Evolutionary conservation across 345 rosid species (phyloP), one percentile per base, ranked within the genome.

Genomic region (Gossypioides kirkii): DNA sequence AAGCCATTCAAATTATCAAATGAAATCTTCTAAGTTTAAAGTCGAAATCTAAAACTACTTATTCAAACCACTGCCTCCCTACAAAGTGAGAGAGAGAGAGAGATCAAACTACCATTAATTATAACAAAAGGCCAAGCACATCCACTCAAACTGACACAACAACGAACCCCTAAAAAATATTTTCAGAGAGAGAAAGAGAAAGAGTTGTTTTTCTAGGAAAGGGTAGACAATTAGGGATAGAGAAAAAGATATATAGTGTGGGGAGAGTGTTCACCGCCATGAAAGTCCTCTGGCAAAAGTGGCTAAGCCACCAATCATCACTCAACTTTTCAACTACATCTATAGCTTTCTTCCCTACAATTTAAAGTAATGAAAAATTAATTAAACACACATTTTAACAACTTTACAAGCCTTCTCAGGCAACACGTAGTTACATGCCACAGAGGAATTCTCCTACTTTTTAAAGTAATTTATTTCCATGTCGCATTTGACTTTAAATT

Each of bases 31-130:
- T 69, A 80, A 79, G 69, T 41, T 69, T 49, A 62, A 80, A 74
- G 83, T 43, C 77, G 74, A 83, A 76, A 84, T 76, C 90, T 73
- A 75, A 54, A 67, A 73, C 85, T 79, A 83, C 83, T 84, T 76
- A 82, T 85, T 79, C 77, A 71, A 76, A 50, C 84, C 82, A 80
- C 80, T 61, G 54, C 63, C 25, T 67, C 66, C 56, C 58, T 20
- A 46, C 72, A 72, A 59, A 72, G 70, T 38, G 63, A 72, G 72
- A 50, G 26, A 64, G 45, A 4, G n/a, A 64, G 50, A 53, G 50
- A 61, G 76, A 13, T 73, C 61, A 26, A 74, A 64, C 52, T 26
- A 77, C 52, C 79, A 70, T 82, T 60, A 47, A 70, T 82, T 60
- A 47, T 74, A 74, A 76, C 76, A 64, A 80, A 77, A 80, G 12